These are phyloP conservation scores for Aspergillus diversus DNA, from an alignment of 495 filamentous ascomycete species.

Conservation along the genomic window DNA sequence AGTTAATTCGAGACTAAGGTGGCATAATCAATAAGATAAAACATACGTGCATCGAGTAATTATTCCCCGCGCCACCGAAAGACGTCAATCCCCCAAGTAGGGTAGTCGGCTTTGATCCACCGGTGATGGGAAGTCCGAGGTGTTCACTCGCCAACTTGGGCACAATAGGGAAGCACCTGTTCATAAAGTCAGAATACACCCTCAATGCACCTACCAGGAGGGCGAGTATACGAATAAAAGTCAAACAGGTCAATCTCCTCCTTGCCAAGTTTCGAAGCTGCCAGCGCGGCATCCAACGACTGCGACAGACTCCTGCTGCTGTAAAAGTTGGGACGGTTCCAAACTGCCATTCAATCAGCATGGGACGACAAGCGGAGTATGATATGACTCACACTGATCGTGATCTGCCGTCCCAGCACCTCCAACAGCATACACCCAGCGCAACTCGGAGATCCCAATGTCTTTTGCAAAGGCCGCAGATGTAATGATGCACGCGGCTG, in stretches of 20 bases:
- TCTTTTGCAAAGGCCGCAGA: constrained; percentile 48
- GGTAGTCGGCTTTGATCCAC: constrained; percentile 48
- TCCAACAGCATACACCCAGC: constrained; percentile 60
- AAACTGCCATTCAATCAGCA: constrained; percentile 47
- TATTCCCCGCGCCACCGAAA: constrained; percentile 62
- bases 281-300: constrained; percentile 50
- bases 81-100: constrained; percentile 58
- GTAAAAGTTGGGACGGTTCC: constrained; percentile 55
- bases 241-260: constrained; percentile 55
- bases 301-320: constrained; percentile 52
- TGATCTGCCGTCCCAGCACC: constrained; percentile 55
- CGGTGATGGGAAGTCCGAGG: constrained; percentile 45
- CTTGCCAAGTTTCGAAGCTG: constrained; percentile 34
- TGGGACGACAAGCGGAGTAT: too few relatives aligned
- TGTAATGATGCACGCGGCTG: constrained; percentile 55
- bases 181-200: constrained; percentile 26
- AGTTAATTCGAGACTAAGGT: too few relatives aligned
- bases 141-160: constrained; percentile 58
- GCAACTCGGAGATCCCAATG: constrained; percentile 46
- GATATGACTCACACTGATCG: constrained; percentile 36
- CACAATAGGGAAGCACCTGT: constrained; percentile 52
- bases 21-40: too few relatives aligned
- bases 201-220: too few relatives aligned
- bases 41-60: constrained; percentile 59
- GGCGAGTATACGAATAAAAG: constrained; percentile 62